Evolutionary conservation across 345 rosid genomes (phyloP).

Genomic region (Citrus reticulata): DNA sequence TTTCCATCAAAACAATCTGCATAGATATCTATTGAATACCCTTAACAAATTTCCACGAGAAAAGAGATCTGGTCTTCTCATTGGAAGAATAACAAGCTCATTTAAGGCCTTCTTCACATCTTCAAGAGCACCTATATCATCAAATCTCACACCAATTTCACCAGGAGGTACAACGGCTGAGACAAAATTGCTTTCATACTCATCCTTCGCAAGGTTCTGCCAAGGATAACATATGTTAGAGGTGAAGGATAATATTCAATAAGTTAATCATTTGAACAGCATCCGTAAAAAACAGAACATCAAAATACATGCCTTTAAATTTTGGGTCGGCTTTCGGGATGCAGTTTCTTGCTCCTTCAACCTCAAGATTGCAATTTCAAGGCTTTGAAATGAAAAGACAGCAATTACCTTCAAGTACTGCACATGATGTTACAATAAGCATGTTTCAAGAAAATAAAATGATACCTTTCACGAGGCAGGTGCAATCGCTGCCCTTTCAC

Average conservation of each 20-base stretch:
- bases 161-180: slow-evolving; percentile 93
- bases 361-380: slow-evolving; percentile 76
- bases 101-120: slow-evolving; percentile 87
- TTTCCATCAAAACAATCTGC: not conserved
- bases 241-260: slow-evolving; percentile 6
- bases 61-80: slow-evolving; percentile 95
- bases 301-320: slow-evolving; percentile 60
- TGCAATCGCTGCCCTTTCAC: slow-evolving; percentile 64
- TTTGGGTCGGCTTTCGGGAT: slow-evolving; percentile 64
- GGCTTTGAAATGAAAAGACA: slow-evolving; percentile 50
- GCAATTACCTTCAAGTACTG: slow-evolving; percentile 17
- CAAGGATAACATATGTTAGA: slow-evolving; percentile 20
- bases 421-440: not conserved
- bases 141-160: slow-evolving; percentile 90
- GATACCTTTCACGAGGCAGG: slow-evolving; percentile 85
- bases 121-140: slow-evolving; percentile 95
- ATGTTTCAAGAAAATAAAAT: not conserved
- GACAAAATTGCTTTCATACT: slow-evolving; percentile 82
- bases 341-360: slow-evolving; percentile 74
- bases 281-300: slow-evolving; percentile 1
- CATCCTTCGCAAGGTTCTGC: slow-evolving; percentile 89
- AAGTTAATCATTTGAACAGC: slow-evolving; percentile 5
- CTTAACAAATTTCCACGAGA: slow-evolving; percentile 85
- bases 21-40: slow-evolving; percentile 37
- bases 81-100: slow-evolving; percentile 98